These are phyloP conservation scores for Licmophora abbreviata DNA, from an alignment of 108 stramenopile genomes.

Conservation along the genomic window DNA sequence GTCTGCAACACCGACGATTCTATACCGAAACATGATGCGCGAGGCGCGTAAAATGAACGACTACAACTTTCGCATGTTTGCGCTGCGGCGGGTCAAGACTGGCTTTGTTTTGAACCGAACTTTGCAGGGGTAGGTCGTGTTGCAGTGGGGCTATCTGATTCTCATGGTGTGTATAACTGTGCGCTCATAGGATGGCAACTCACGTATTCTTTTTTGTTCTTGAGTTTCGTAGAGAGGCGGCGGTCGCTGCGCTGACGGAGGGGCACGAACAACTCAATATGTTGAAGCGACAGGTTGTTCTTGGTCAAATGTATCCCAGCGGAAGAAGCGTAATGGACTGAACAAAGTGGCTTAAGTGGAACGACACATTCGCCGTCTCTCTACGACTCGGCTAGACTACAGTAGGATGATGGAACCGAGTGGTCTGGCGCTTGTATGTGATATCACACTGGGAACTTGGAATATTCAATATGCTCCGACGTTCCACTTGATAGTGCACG, in stretches of 20 bases:
- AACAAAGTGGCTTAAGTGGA: too few relatives aligned
- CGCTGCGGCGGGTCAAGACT: conserved; percentile 54
- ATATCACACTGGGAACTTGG: too few relatives aligned
- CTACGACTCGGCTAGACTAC: too few relatives aligned
- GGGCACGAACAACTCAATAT: conserved; percentile 61
- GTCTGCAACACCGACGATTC: conserved; percentile 7
- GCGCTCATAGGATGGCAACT: neutral
- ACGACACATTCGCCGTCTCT: too few relatives aligned
- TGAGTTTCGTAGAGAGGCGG: conserved; percentile 39
- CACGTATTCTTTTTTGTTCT: neutral
- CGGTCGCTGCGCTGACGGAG: conserved; percentile 41
- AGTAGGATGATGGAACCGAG: too few relatives aligned
- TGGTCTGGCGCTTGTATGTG: too few relatives aligned
- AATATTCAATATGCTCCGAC: conserved; percentile 1
- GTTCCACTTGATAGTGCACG: conserved; percentile 3
- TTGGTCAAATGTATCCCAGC: conserved; percentile 70
- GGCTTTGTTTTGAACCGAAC: conserved; percentile 59
- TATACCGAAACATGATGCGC: conserved; percentile 61
- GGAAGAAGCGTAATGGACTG: conserved; percentile 74
- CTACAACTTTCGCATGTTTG: conserved; percentile 79
- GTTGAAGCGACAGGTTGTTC: conserved; percentile 49
- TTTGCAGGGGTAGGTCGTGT: conserved; percentile 52
- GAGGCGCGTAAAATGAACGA: conserved; percentile 68
- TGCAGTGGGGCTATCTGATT: too few relatives aligned
- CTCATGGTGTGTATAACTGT: too few relatives aligned